Base-by-base conservation (phyloP, 2,329 filamentous ascomycete genomes). In the Diaporthe aspalathi region DNA sequence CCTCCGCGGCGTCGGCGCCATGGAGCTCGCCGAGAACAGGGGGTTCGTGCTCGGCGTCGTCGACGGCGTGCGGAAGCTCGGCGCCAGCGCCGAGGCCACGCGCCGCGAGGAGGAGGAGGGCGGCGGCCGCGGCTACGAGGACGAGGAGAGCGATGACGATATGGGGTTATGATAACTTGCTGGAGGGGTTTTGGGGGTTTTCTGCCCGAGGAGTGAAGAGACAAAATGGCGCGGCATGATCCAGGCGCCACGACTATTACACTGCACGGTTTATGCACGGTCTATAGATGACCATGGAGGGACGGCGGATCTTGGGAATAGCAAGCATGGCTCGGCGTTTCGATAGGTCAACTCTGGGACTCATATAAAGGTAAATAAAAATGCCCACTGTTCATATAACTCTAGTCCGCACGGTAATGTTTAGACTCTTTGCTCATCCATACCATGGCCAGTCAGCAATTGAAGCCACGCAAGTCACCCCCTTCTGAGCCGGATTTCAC, bases 21-120 rank as follows among this genome's bases (percentile, higher is more conserved):
- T 98, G 92, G 96, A 99, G 84, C 86, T 98, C 60, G 92, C 93
- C 0, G 95, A 98, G 83, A 93, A 91, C 69, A 88, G 95, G 76
- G 91, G 90, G 0, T 97, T 98, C 78, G 90, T 98, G 73, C 86
- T 90, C 1, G 93, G 93, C 1, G 94, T 98, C 2, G 91, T 98
- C 74, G 95, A 98, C 80, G 94, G 93, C 5, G 86, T 98, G 76
- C 89, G 94, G 77, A 95, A 90, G 84, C 89, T 98, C 66, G 94
- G 94, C 12, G 90, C 92, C 2, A 94, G 93, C 49, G 90, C 91
- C 68, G 95, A 98, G 84, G 89, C 92, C 74, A 89, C 90, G 57
- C 87, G 93, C 73, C 86, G 92, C 74, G 94, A 97, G 74, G 92
- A 96, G 77, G 89, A 90, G 52, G 93, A 94, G 76, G 84, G 84